A percentile compares a stretch with the other conserved stretches of the same genome.
Conservation (phyloP, 805 yeast species). For the Lipomyces anomalus region DNA sequence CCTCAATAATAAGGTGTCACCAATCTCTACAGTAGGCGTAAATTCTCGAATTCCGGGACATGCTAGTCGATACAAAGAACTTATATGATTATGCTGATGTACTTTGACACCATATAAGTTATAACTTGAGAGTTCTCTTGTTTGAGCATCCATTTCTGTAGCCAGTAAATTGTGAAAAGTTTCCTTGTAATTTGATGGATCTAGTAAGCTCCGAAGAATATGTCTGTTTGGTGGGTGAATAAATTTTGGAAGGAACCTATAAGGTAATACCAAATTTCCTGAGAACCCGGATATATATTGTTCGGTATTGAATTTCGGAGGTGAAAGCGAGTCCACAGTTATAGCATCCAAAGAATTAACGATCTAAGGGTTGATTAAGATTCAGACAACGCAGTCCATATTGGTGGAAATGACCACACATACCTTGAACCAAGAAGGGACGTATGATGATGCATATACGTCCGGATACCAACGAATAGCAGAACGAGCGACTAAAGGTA, state of each 20-base stretch:
- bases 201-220: not conserved
- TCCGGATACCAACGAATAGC: constrained; percentile 22
- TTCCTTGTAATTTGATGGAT: constrained; percentile 1
- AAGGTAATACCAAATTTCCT: constrained; percentile 4
- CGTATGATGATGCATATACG: constrained; percentile 11
- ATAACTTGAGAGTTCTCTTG: constrained; percentile 6
- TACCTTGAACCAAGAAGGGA: constrained; percentile 19
- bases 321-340: constrained; percentile 1
- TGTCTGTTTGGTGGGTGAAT: not conserved
- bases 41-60: constrained; percentile 21
- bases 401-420: not conserved
- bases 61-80: constrained; percentile 6
- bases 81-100: constrained; percentile 1
- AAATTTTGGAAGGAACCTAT: constrained; percentile 3
- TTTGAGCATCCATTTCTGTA: constrained; percentile 13
- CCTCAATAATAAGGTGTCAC: constrained; percentile 11
- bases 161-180: constrained; percentile 7
- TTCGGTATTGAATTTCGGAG: constrained; percentile 12
- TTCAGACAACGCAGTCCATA: not conserved
- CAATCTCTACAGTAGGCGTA: constrained; percentile 17
- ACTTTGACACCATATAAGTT: constrained; percentile 12
- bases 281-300: constrained; percentile 10
- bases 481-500: too few relatives aligned
- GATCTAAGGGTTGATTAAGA: constrained; percentile 1
- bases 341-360: constrained; percentile 10